Evolutionary conservation across 2,329 filamentous ascomycete species (phyloP).

Genomic region (Graphilbum sp.): DNA sequence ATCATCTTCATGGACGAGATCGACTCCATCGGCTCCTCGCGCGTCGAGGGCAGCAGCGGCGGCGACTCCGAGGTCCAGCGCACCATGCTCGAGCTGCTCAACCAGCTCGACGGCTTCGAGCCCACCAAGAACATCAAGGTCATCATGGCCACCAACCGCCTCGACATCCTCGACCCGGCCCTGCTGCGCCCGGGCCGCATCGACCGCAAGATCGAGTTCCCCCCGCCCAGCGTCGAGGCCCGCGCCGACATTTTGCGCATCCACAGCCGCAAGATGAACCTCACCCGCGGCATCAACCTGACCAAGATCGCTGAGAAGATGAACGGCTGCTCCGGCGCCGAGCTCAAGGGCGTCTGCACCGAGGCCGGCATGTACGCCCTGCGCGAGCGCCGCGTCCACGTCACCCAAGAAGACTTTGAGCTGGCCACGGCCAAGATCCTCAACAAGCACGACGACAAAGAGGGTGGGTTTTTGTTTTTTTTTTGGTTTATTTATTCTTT

Average conservation of each 20-base stretch:
- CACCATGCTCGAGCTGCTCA: slow-evolving; percentile 95
- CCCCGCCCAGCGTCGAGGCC: slow-evolving; percentile 88
- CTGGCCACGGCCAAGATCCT: slow-evolving; percentile 96
- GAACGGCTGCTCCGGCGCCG: slow-evolving; percentile 95
- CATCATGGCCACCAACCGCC: slow-evolving; percentile 97
- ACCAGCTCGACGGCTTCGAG: slow-evolving; percentile 97
- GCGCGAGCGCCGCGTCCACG: slow-evolving; percentile 87
- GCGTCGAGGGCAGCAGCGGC: slow-evolving; percentile 87
- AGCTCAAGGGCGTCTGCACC: slow-evolving; percentile 96
- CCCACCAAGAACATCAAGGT: slow-evolving; percentile 99
- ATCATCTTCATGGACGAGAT: slow-evolving; percentile 99
- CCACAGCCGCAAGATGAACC: slow-evolving; percentile 95
- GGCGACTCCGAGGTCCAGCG: slow-evolving; percentile 97
- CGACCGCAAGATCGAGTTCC: slow-evolving; percentile 98
- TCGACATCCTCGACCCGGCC: slow-evolving; percentile 93
- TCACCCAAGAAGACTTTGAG: slow-evolving; percentile 98
- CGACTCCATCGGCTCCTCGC: slow-evolving; percentile 93
- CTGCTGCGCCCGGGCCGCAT: slow-evolving; percentile 92
- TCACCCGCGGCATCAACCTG: slow-evolving; percentile 92
- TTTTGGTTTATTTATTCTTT: slow-evolving; percentile 15
- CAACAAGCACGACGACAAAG: slow-evolving; percentile 99
- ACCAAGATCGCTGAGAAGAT: slow-evolving; percentile 99
- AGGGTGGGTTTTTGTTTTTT: slow-evolving; percentile 32
- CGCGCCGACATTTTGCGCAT: slow-evolving; percentile 95
- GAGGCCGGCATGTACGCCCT: slow-evolving; percentile 98